Percentiles rank a stretch among this genome's conserved stretches.
These are phyloP conservation scores for Bremia lactucae DNA, from an alignment of 352 stramenopile genomes.

Conservation along the genomic window DNA sequence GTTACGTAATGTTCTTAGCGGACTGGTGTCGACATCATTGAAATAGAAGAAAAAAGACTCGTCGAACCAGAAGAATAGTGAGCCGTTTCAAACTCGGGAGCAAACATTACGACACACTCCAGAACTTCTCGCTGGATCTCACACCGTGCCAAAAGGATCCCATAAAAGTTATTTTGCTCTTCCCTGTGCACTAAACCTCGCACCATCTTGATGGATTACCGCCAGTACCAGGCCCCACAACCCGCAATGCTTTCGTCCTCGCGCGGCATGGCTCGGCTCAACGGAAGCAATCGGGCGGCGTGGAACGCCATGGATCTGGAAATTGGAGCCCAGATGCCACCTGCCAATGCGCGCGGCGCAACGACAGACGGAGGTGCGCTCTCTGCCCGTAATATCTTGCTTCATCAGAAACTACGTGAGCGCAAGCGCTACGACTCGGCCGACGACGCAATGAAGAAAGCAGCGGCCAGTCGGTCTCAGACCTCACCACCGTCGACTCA, in stretches of 20 bases:
- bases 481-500: neutral
- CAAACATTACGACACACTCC: neutral
- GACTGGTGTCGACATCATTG: conserved; percentile 4
- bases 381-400: conserved; percentile 69
- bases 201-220: conserved; percentile 8
- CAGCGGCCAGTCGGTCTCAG: conserved; percentile 12
- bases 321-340: conserved; percentile 17
- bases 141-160: conserved; percentile 11
- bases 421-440: conserved; percentile 79
- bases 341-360: conserved; percentile 4
- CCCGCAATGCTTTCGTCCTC: conserved; percentile 15
- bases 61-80: conserved; percentile 7
- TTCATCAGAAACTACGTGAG: conserved; percentile 60
- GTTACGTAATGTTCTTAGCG: conserved; percentile 11
- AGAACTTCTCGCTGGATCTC: conserved; percentile 7
- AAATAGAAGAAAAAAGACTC: conserved; percentile 1
- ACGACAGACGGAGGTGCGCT: conserved; percentile 31
- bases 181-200: neutral
- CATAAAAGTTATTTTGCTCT: conserved; percentile 1
- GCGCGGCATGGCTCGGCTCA: conserved; percentile 16
- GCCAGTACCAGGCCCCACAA: conserved; percentile 1
- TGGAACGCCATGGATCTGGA: conserved; percentile 44
- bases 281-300: conserved; percentile 29
- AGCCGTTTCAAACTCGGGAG: conserved; percentile 8
- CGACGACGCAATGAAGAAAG: conserved; percentile 69